These are phyloP conservation scores for Agrocybe pediades DNA, from an alignment of 768 basidiomycete genomes.

Conservation along the genomic window DNA sequence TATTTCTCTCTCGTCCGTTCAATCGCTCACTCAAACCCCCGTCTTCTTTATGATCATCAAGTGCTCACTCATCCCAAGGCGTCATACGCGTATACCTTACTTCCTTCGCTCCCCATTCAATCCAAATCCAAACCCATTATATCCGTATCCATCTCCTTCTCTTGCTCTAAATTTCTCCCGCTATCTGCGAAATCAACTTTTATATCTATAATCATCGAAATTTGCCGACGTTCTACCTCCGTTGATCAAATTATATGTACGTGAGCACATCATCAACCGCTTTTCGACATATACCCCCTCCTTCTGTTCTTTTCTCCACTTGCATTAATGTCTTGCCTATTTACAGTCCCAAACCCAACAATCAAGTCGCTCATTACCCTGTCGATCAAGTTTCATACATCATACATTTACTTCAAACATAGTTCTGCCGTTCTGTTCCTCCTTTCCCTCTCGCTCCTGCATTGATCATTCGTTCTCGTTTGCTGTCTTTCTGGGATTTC, in stretches of 20 bases:
- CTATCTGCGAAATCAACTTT: constrained; percentile 4
- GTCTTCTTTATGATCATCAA: constrained; percentile 8
- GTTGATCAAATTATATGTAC: constrained; percentile 18
- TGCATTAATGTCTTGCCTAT: constrained; percentile 10
- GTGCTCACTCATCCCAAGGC: constrained; percentile 1
- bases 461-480: constrained; percentile 4
- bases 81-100: background rate
- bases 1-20: no score
- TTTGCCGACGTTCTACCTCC: constrained; percentile 22
- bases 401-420: background rate
- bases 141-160: constrained; percentile 13
- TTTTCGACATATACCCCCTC: background rate
- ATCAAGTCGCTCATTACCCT: constrained; percentile 11
- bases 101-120: background rate
- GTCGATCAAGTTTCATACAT: constrained; percentile 5
- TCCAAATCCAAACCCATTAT: constrained; percentile 3
- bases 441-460: no score
- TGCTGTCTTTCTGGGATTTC: constrained; percentile 12
- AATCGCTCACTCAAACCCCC: no score
- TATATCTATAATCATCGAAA: constrained; percentile 9
- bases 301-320: constrained; percentile 4
- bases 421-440: no score
- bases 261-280: constrained; percentile 1
- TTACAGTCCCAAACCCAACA: constrained; percentile 7
- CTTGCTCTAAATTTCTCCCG: constrained; percentile 6